A percentile compares a stretch with the other conserved stretches of the same genome.
phyloP scores from a whole-genome alignment of 305 asterid species.

The Fraxinus latifolia region DNA sequence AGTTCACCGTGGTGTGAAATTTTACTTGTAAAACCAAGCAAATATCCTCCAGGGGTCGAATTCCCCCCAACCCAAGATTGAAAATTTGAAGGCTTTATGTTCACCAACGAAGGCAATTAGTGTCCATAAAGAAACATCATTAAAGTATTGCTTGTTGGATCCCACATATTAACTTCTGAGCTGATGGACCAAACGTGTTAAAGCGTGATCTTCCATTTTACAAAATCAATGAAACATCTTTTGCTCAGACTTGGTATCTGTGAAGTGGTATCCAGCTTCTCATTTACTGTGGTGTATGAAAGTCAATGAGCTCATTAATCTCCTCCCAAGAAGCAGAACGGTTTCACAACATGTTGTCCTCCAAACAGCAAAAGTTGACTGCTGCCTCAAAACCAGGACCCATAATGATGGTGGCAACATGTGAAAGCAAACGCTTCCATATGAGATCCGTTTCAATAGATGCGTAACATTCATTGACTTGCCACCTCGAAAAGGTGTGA shows the following conservation, averaged over 20 bases:
- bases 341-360: not conserved
- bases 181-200: not conserved
- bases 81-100: not conserved
- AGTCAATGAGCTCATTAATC: not conserved
- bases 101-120: not conserved
- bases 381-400: not conserved
- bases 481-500: not conserved
- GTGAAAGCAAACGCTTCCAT: not conserved
- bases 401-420: not conserved
- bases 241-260: not conserved
- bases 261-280: not conserved
- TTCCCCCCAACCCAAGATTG: not conserved
- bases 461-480: not conserved
- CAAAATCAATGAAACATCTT: not conserved
- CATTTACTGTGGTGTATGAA: not conserved
- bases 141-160: not conserved
- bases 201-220: not conserved
- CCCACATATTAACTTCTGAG: not conserved
- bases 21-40: not conserved
- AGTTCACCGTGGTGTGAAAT: not conserved
- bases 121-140: not conserved
- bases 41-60: not conserved
- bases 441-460: not conserved
- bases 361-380: not conserved
- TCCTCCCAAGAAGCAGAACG: not conserved